Evolutionary conservation across 345 rosid species (phyloP).

Genomic region (Ricinus communis): DNA sequence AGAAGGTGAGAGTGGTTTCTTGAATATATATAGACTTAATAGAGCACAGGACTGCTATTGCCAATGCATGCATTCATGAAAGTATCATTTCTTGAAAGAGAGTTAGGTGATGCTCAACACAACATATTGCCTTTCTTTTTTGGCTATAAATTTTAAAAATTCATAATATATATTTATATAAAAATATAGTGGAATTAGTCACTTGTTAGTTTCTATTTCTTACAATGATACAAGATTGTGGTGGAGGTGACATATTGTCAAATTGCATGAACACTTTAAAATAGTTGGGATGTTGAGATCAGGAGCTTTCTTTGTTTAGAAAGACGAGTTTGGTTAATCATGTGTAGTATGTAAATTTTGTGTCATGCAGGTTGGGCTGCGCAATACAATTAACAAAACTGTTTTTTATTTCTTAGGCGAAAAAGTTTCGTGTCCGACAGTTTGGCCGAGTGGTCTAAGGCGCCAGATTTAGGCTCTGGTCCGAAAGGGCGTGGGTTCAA

Average conservation of each 20-base stretch:
- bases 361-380: too few species aligned
- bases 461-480: constrained; percentile 99
- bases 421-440: too few species aligned
- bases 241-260: not conserved
- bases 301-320: too few species aligned
- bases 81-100: not conserved
- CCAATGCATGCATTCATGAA: not conserved
- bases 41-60: not conserved
- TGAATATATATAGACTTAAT: not conserved
- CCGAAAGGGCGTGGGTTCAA: constrained; percentile 99
- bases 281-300: too few species aligned
- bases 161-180: too few species aligned
- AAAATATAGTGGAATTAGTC: too few species aligned
- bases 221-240: not conserved
- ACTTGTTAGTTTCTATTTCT: not conserved
- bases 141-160: too few species aligned
- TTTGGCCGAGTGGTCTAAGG: constrained; percentile 99
- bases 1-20: too few species aligned
- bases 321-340: not conserved
- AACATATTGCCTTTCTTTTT: too few species aligned
- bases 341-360: not conserved
- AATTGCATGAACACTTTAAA: not conserved
- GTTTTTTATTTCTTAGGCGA: too few species aligned
- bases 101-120: not conserved
- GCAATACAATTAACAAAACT: too few species aligned